Evolutionary conservation across 768 basidiomycete genomes (phyloP), one percentile per base, ranked within the genome.

Genomic region (Hebeloma cylindrosporum): DNA sequence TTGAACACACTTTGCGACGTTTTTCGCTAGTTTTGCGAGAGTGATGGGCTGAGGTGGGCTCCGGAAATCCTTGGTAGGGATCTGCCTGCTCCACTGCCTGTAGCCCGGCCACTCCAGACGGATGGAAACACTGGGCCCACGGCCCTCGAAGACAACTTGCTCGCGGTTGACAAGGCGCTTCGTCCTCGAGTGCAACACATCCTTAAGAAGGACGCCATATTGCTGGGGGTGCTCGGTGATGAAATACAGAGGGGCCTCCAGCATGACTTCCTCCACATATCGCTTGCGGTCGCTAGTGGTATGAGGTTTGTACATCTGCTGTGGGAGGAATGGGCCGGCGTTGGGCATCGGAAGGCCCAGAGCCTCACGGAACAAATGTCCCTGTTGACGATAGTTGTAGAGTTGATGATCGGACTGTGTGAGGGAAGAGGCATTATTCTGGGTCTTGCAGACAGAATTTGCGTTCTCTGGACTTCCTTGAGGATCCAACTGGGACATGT

Each of bases 101-200:
- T 89, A 89, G 1, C 88, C 85, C 4, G 85, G 86, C 88, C 88
- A 90, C 87, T 87, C 84, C 18, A 89, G 68, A 22, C 87, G 78
- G 47, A 90, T 85, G 2, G 87, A 89, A 26, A 90, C 83, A 30
- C 85, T 88, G 6, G 87, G 87, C 3, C 88, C 88, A 31, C 87
- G 79, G 3, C 80, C 72, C 54, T 77, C 69, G 51, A 89, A 88
- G 59, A 90, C 85, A 4, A 69, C 68, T 48, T 83, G 78, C 29
- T 87, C 85, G 22, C 79, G 79, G 47, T 73, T 68, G 14, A 60
- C 60, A 23, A 90, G 70, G 29, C 74, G 67, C 56, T 72, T 73
- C 33, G 83, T 78, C 40, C 73, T 75, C 45, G 75, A 78, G 58
- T 72, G 81, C 43, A 87, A 57, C 7, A 82, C 85, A 53, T 90